Evolutionary conservation across 164 flowering plant genomes (phyloP).

Genomic region (Magnolia changhungtana): DNA sequence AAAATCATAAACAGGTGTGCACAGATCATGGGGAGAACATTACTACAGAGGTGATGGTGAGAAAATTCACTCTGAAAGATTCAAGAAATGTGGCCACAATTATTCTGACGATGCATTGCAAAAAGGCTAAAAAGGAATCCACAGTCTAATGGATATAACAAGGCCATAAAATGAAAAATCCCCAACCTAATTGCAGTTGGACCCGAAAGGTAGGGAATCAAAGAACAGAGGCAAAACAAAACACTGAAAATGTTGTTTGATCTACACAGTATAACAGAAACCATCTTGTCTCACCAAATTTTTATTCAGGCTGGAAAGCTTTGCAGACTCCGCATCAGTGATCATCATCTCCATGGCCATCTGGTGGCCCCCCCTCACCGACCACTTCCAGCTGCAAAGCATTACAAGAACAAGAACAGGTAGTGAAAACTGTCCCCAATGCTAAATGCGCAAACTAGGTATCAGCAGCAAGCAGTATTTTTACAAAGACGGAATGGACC

Average conservation of each 20-base stretch:
- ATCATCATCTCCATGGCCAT: constrained; percentile 42
- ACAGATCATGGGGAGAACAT: not conserved
- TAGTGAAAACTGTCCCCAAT: not conserved
- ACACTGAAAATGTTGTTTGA: constrained; percentile 13
- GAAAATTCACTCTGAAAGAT: not conserved
- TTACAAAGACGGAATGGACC: not conserved
- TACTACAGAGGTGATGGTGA: not conserved
- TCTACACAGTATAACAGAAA: constrained; percentile 17
- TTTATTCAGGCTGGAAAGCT: constrained; percentile 32
- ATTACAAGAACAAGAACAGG: not conserved
- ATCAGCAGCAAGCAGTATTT: not conserved
- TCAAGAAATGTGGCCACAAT: constrained; percentile 14
- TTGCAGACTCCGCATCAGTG: constrained; percentile 27
- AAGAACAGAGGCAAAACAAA: constrained; percentile 13
- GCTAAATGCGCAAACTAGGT: not conserved
- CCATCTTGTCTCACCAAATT: constrained; percentile 31
- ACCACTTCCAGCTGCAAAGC: constrained; percentile 68
- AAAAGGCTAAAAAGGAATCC: not conserved
- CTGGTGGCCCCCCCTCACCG: constrained; percentile 79
- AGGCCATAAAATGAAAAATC: not conserved
- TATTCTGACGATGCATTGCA: constrained; percentile 12
- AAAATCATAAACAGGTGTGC: not conserved
- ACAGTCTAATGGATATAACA: not conserved
- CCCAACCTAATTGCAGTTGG: not conserved
- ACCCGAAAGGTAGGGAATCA: not conserved